These are phyloP conservation scores for Dryas drummondii DNA, from an alignment of 306 rosid species.

Conservation along the genomic window DNA sequence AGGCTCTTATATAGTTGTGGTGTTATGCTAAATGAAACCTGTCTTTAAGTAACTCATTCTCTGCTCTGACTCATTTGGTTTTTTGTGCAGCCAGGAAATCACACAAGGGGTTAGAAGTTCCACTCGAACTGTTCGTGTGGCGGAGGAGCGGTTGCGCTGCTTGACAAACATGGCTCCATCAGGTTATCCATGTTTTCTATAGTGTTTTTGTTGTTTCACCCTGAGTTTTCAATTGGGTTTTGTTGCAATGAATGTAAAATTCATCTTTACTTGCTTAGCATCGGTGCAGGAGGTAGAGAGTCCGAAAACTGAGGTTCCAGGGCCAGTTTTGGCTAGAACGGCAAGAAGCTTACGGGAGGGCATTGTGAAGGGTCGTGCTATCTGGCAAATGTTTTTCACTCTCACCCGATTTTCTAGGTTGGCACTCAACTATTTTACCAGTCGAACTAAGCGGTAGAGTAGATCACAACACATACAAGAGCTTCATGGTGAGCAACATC, in stretches of 20 bases:
- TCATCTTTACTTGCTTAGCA: slow-evolving; percentile 64
- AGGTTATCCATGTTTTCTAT: slow-evolving; percentile 47
- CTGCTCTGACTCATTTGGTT: background rate
- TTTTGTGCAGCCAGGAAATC: slow-evolving; percentile 68
- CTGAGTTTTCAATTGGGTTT: slow-evolving; percentile 12
- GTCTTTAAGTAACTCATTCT: background rate
- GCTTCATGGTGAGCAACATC: slow-evolving; percentile 27
- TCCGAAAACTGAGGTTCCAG: slow-evolving; percentile 40
- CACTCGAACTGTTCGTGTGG: slow-evolving; percentile 65
- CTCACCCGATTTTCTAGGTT: slow-evolving; percentile 51
- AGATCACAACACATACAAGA: slow-evolving; percentile 7
- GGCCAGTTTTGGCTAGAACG: slow-evolving; percentile 54
- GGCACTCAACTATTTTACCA: slow-evolving; percentile 47
- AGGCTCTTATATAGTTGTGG: background rate
- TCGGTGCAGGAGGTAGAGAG: slow-evolving; percentile 54
- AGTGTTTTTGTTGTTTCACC: background rate
- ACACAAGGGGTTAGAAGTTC: slow-evolving; percentile 87
- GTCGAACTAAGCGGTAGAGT: slow-evolving; percentile 34
- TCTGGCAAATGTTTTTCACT: slow-evolving; percentile 61
- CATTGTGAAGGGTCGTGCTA: slow-evolving; percentile 67
- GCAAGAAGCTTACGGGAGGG: slow-evolving; percentile 65
- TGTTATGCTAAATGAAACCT: background rate
- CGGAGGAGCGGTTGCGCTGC: slow-evolving; percentile 65
- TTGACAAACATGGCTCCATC: slow-evolving; percentile 60
- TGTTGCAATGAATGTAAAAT: slow-evolving; percentile 38